phyloP scores from a whole-genome alignment of 805 yeast species.

The Jamesozyma gamospora region DNA sequence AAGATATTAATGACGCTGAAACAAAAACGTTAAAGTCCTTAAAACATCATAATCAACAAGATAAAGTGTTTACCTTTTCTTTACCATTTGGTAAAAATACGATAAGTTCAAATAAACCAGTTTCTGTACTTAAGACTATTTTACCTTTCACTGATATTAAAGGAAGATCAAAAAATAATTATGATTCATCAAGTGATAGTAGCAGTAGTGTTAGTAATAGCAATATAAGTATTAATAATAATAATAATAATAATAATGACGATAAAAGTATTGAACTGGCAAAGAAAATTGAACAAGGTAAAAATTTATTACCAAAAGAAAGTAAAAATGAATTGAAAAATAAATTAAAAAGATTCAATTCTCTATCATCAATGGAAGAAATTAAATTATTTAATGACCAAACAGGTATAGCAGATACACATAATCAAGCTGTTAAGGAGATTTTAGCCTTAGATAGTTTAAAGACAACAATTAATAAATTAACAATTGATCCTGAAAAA shows the following conservation, averaged over 20 bases:
- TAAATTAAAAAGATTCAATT: constrained; percentile 40
- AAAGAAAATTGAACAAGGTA: no score
- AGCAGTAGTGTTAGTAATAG: no score
- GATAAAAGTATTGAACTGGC: no score
- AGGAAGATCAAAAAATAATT: no score
- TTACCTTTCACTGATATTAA: background rate
- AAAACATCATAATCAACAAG: constrained; percentile 9
- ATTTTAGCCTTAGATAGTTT: constrained; percentile 42
- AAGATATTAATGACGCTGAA: constrained; percentile 9
- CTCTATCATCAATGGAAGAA: constrained; percentile 56
- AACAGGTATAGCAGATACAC: constrained; percentile 53
- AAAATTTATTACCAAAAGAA: background rate
- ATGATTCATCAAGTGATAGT: no score
- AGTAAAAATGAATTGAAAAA: constrained; percentile 15
- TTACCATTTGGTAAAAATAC: constrained; percentile 32
- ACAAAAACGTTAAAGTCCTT: constrained; percentile 6
- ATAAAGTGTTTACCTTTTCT: constrained; percentile 30
- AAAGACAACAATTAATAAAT: constrained; percentile 16
- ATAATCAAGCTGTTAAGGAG: constrained; percentile 59
- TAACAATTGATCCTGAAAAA: constrained; percentile 15
- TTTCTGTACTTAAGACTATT: constrained; percentile 6
- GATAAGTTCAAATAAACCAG: constrained; percentile 1
- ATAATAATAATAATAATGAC: no score
- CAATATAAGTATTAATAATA: no score
- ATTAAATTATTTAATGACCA: constrained; percentile 43